Base-by-base conservation (phyloP, 208 protist genomes). In the Willaertia magna region DNA sequence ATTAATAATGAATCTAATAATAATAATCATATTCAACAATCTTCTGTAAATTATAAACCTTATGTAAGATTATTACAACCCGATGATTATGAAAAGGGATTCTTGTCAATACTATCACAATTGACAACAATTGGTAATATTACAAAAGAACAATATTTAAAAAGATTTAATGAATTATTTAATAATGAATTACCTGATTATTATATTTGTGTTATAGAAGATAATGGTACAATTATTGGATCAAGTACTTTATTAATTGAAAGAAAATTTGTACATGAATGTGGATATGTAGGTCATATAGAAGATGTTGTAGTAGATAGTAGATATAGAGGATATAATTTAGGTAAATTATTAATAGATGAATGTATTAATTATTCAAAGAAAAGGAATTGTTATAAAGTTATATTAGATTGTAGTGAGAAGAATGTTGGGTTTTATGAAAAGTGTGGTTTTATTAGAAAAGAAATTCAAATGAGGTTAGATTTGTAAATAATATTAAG, bases 231-330 rank as follows among this genome's bases (percentile, higher is more conserved):
- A 34, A 88, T 95, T 20, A 85, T 92, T 16, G 92, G 79, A 22
- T 75, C 76, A 59, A 92, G 86, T 40, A 88, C 90, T n/a, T 59
- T 94, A 1, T 47, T 94, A 6, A 39, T 95, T 40, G 93, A 95
- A 59, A 74, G 59, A 22, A 95, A 95, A 87, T 92, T 94, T 74
- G 83, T 94, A 39, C 86, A 91, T 86, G 85, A 76, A 67, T 79
- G 89, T 51, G 48, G 85, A 11, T 74, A 30, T 9, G 78, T 89
- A 85, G 93, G 92, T 11, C 93, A 95, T 85, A 95, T 95, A 85
- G 93, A 95, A 91, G 93, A 95, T 87, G 89, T 95, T 14, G 93
- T 94, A 12, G 92, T 95, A 16, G 89, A 94, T 81, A 34, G 52
- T 49, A 85, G 7, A 7, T 89, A 88, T 46, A 81, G 93, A 46